Base-by-base conservation (phyloP, 169 alveolate species). In the Plasmodium malariae region DNA sequence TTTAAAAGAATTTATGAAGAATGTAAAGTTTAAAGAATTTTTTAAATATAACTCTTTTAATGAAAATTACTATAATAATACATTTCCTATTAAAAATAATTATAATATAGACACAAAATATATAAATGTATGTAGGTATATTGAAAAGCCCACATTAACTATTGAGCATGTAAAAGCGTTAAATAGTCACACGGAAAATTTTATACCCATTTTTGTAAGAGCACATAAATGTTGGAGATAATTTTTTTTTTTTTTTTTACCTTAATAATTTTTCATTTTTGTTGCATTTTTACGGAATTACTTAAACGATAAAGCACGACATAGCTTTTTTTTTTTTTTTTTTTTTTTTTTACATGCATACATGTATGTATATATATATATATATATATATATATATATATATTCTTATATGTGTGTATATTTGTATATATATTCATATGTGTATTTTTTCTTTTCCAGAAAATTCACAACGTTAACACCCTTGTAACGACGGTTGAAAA, bases 191-290 rank as follows among this genome's bases (percentile, higher is more conserved):
- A 40, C 76, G 32, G 74, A 78, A 36, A 55, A 30, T 30, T 78
- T 78, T 62, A 62, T 54, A 4, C 89, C 89, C 69, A n/a, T 78
- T 65, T 78, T 78, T 48, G 89, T 78, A 78, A 78, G 89, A 76
- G 28, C 11, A 51, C 11, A 43, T 30, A 37, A 12, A 37, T 40
- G 7, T 7, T 21, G 57, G 19, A 49, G 2, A 43, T 4, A 68
- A 68, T 32, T 3, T 19, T 30, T 59, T 59, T 21, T 59, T 59
- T 67, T 37, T 37, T 67, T 26, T 17, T 67, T 67, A n/a, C n/a
- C n/a, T n/a, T n/a, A n/a, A n/a, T n/a, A n/a, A n/a, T n/a, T n/a
- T n/a, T n/a, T n/a, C n/a, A n/a, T 21, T 67, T 62, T 36, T 67
- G n/a, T 37, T 67, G 28, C 5, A 5, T 51, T 67, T 65, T 32